Percentiles rank a stretch among this genome's conserved stretches.
Conservation (phyloP, 2,329 filamentous ascomycete genomes). For the Talaromyces sp. region DNA sequence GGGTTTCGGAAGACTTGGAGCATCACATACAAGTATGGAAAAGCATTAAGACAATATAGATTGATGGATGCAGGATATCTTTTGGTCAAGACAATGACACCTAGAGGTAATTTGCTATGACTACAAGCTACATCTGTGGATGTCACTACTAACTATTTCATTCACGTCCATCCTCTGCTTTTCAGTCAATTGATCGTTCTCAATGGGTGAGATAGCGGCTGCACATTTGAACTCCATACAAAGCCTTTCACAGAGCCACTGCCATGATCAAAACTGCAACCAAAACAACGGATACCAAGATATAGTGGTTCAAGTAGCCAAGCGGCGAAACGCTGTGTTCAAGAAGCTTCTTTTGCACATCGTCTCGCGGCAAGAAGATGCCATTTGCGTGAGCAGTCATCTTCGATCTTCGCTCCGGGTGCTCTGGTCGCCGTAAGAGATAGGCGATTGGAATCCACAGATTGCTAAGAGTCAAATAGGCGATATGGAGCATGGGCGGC, state of each 20-base stretch:
- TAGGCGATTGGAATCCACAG: background rate
- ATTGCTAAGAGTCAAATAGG: background rate
- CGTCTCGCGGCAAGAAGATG: background rate
- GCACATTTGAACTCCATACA: background rate
- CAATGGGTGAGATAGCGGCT: background rate
- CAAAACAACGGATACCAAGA: background rate
- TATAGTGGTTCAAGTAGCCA: background rate
- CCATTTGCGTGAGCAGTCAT: background rate
- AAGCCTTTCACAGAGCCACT: background rate
- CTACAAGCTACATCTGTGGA: background rate
- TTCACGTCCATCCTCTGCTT: background rate
- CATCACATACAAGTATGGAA: background rate
- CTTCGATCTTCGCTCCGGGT: background rate
- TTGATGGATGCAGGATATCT: background rate
- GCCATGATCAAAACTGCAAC: background rate
- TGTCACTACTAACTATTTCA: background rate
- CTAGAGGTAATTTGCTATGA: background rate
- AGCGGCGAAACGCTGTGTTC: background rate
- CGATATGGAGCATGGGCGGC: background rate
- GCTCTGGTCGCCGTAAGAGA: background rate
- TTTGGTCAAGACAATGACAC: background rate
- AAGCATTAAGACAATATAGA: background rate
- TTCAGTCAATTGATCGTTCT: background rate
- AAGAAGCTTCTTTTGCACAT: constrained; percentile 4
- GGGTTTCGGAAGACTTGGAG: background rate